Evolutionary conservation across 768 basidiomycete species (phyloP).

Genomic region (Panus rudis): DNA sequence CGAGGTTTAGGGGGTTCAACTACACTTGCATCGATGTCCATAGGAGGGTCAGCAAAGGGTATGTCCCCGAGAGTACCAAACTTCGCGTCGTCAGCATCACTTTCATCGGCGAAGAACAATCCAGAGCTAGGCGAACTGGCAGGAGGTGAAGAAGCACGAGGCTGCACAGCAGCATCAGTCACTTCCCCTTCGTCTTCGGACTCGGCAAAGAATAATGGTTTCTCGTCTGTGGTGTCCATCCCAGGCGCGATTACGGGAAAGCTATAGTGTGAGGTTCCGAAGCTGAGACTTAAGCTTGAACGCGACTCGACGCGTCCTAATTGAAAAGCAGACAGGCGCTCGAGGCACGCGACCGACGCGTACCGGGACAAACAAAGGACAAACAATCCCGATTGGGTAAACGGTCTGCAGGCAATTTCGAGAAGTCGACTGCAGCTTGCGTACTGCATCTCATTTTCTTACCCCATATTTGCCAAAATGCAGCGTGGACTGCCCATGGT

Average conservation of each 20-base stretch:
- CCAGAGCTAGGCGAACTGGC: slow-evolving; percentile 17
- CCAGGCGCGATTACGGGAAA: no score
- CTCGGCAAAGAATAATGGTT: slow-evolving; percentile 49
- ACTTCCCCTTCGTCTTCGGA: slow-evolving; percentile 45
- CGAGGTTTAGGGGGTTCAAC: slow-evolving; percentile 10
- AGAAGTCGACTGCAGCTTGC: neutral
- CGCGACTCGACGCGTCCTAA: no score
- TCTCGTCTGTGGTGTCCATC: slow-evolving; percentile 17
- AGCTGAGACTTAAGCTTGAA: no score
- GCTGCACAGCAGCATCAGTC: neutral
- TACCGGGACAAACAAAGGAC: slow-evolving; percentile 26
- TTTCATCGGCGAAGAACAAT: slow-evolving; percentile 36
- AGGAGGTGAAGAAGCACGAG: slow-evolving; percentile 1
- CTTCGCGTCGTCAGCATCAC: slow-evolving; percentile 36
- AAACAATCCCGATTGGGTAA: slow-evolving; percentile 23
- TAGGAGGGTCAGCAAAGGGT: neutral
- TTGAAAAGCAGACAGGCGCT: no score
- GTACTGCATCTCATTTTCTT: neutral
- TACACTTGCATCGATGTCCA: slow-evolving; percentile 8
- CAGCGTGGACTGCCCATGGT: slow-evolving; percentile 82
- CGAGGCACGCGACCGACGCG: slow-evolving; percentile 33
- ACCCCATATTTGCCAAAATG: slow-evolving; percentile 49
- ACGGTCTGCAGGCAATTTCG: neutral
- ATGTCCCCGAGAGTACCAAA: neutral
- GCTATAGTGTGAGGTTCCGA: no score